Evolutionary conservation across 2,329 filamentous ascomycete species (phyloP).

Genomic region (Lasiodiplodia gonubiensis): DNA sequence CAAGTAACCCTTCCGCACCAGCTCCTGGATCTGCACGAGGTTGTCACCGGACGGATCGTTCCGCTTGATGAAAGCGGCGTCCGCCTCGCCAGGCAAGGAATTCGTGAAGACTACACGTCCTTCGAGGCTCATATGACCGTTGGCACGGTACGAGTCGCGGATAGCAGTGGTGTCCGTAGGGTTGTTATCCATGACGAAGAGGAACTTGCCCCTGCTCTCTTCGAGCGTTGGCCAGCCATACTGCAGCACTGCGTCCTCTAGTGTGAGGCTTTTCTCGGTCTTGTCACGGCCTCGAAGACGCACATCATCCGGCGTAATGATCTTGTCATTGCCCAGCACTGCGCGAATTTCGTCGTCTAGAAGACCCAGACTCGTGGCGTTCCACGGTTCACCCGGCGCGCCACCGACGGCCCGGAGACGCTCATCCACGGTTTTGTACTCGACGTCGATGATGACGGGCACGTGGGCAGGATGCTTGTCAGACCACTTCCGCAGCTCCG

Average conservation of each 20-base stretch:
- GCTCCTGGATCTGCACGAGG: slow-evolving; percentile 49
- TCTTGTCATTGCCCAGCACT: slow-evolving; percentile 48
- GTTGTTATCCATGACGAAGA: slow-evolving; percentile 59
- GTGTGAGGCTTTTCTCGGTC: slow-evolving; percentile 42
- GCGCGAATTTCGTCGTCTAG: slow-evolving; percentile 56
- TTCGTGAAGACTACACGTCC: slow-evolving; percentile 58
- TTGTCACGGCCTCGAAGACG: slow-evolving; percentile 34
- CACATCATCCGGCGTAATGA: slow-evolving; percentile 57
- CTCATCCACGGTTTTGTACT: slow-evolving; percentile 54
- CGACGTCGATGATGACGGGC: slow-evolving; percentile 57
- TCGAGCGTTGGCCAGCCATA: slow-evolving; percentile 58
- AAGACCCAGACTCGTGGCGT: slow-evolving; percentile 49
- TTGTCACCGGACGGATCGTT: slow-evolving; percentile 51
- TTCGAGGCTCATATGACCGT: slow-evolving; percentile 46
- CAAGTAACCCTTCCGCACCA: slow-evolving; percentile 56
- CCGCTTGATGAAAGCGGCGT: slow-evolving; percentile 58
- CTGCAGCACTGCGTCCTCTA: slow-evolving; percentile 54
- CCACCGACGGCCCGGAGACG: slow-evolving; percentile 46
- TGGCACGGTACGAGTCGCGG: slow-evolving; percentile 48
- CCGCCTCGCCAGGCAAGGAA: slow-evolving; percentile 50
- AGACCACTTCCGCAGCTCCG: slow-evolving; percentile 53
- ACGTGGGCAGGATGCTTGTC: slow-evolving; percentile 51
- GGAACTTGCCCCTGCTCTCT: slow-evolving; percentile 52
- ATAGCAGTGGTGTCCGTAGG: slow-evolving; percentile 34
- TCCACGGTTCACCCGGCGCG: slow-evolving; percentile 52